A percentile compares a stretch with the other conserved stretches of the same genome.
Evolutionary conservation across 1,284 basidiomycete species (phyloP).

Genomic region (Heterobasidion annosum): DNA sequence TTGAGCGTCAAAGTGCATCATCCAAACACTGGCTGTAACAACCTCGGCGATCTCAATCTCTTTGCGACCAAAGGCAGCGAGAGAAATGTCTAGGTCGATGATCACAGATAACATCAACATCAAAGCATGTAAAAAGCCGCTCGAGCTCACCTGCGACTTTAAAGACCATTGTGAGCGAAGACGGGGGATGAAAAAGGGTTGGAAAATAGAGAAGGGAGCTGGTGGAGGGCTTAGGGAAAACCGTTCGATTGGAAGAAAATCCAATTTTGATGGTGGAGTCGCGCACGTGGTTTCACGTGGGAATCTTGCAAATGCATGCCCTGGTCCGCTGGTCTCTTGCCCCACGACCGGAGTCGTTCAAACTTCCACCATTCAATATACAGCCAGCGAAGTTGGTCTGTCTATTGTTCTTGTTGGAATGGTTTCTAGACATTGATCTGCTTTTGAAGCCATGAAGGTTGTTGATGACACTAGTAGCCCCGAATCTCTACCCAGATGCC

Average conservation of each 20-base stretch:
- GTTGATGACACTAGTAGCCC: neutral
- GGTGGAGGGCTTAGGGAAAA: constrained; percentile 12
- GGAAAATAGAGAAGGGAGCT: constrained; percentile 20
- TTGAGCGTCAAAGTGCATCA: neutral
- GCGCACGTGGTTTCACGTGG: neutral
- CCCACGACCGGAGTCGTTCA: too few species aligned
- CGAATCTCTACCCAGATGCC: constrained; percentile 28
- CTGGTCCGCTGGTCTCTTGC: too few species aligned
- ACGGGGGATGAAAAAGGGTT: constrained; percentile 8
- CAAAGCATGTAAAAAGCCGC: neutral
- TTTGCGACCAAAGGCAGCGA: constrained; percentile 96
- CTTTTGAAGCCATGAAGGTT: too few species aligned
- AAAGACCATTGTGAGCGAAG: constrained; percentile 57
- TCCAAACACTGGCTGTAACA: constrained; percentile 5
- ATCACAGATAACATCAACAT: neutral
- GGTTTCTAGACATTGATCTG: too few species aligned
- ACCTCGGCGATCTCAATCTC: constrained; percentile 98
- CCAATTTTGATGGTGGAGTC: neutral
- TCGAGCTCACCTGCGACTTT: constrained; percentile 66
- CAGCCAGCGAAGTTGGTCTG: too few species aligned
- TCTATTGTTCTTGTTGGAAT: too few species aligned
- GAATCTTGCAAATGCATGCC: neutral
- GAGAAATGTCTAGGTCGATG: constrained; percentile 71
- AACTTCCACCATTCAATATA: too few species aligned
- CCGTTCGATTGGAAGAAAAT: neutral